Conservation (phyloP, 768 basidiomycete species). For the Hypholoma sublateritium region DNA sequence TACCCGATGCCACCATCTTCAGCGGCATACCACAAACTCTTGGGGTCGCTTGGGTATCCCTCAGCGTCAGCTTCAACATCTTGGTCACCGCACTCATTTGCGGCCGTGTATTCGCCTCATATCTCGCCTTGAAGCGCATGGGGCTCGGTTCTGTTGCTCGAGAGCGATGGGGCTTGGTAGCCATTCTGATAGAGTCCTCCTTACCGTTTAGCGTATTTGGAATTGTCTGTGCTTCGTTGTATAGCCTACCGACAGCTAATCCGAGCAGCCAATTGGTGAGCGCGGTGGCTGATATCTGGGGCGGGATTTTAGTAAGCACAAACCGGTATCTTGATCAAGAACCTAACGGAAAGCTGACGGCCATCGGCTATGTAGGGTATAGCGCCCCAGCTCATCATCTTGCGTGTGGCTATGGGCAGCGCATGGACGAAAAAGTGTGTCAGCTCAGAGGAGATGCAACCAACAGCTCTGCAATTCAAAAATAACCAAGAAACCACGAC, state of each 20-base stretch:
- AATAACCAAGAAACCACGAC: neutral
- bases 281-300: neutral
- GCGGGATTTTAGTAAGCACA: neutral
- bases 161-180: neutral
- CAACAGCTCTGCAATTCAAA: neutral
- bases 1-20: conserved; percentile 1
- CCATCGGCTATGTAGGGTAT: neutral
- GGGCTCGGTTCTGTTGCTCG: neutral
- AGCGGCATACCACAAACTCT: neutral
- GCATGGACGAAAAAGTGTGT: neutral
- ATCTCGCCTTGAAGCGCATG: neutral
- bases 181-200: neutral
- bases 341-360: neutral
- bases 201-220: neutral
- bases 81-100: conserved; percentile 3
- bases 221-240: neutral
- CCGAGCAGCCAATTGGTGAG: neutral
- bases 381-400: neutral
- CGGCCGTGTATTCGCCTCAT: neutral
- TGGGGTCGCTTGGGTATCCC: conserved; percentile 4
- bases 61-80: conserved; percentile 3
- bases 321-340: neutral
- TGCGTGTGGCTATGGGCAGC: neutral
- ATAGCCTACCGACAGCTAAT: neutral
- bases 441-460: neutral